These are phyloP conservation scores for Didymellaceae sp. DNA, from an alignment of 2,329 filamentous ascomycete species.

Conservation along the genomic window DNA sequence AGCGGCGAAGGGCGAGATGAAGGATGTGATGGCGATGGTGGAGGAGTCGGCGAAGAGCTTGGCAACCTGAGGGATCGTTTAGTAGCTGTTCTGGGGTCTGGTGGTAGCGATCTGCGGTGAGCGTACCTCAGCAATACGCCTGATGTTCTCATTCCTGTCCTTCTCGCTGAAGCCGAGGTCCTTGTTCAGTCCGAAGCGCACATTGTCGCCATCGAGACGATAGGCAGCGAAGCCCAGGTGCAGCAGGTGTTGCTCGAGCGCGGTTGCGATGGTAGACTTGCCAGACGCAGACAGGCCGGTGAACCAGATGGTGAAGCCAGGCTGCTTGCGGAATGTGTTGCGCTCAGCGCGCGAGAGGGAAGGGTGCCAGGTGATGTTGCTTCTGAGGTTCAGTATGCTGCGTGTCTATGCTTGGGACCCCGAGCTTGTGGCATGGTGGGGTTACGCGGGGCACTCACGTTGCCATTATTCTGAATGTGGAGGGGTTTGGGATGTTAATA, in stretches of 20 bases:
- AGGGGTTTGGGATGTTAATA: background rate
- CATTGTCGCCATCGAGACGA: conserved; percentile 96
- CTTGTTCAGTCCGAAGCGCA: conserved; percentile 97
- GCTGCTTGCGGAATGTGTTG: conserved; percentile 76
- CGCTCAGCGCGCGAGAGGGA: conserved; percentile 81
- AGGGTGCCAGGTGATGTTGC: conserved; percentile 90
- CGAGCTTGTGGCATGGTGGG: conserved; percentile 25
- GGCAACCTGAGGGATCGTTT: conserved; percentile 64
- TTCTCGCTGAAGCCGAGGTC: conserved; percentile 93
- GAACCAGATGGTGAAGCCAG: conserved; percentile 95
- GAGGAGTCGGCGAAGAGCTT: conserved; percentile 94
- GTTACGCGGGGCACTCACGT: conserved; percentile 44
- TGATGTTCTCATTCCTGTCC: conserved; percentile 97
- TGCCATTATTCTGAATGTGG: conserved; percentile 33
- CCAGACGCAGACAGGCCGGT: conserved; percentile 95
- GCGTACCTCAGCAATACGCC: conserved; percentile 81
- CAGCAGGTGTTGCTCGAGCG: conserved; percentile 94
- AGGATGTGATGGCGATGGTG: conserved; percentile 88
- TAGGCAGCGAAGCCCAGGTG: conserved; percentile 84
- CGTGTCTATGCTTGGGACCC: background rate
- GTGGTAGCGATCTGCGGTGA: background rate
- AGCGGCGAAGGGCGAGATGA: conserved; percentile 92
- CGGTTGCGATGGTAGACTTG: conserved; percentile 96
- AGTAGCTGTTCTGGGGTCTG: conserved; percentile 38
- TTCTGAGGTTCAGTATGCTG: conserved; percentile 46